A percentile compares a stretch with the other conserved stretches of the same genome.
These are phyloP conservation scores for Penicillium canescens DNA, from an alignment of 495 filamentous ascomycete species.

Conservation along the genomic window DNA sequence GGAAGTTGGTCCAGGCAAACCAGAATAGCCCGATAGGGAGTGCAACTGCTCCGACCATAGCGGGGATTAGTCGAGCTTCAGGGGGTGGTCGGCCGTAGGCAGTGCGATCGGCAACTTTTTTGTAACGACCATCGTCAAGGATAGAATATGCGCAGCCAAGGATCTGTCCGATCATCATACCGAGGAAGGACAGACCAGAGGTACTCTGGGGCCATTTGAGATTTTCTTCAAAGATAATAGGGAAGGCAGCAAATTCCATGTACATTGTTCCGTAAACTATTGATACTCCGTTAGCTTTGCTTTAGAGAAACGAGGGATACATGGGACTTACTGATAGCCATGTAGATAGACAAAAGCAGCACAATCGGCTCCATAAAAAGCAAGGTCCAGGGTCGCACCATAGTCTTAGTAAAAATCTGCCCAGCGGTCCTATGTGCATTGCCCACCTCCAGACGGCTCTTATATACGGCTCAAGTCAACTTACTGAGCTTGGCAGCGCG, in stretches of 20 bases:
- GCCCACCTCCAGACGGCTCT: conserved; percentile 3
- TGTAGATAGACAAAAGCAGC: conserved; percentile 57
- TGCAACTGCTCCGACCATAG: conserved; percentile 50
- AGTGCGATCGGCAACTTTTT: conserved; percentile 4
- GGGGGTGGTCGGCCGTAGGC: conserved; percentile 15
- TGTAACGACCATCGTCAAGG: conserved; percentile 16
- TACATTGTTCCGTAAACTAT: conserved; percentile 66
- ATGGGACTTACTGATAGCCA: conserved; percentile 57
- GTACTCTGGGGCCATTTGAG: conserved; percentile 66
- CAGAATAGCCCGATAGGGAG: conserved; percentile 58
- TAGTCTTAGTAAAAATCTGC: conserved; percentile 20
- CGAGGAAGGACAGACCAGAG: conserved; percentile 65
- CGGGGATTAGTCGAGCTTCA: conserved; percentile 27
- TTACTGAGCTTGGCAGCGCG: conserved; percentile 42
- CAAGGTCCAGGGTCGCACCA: conserved; percentile 29
- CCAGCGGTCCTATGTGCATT: too few relatives aligned
- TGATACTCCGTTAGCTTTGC: too few relatives aligned
- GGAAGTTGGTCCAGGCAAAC: conserved; percentile 61
- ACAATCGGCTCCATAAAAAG: conserved; percentile 47
- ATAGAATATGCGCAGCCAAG: conserved; percentile 46
- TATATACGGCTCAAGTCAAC: conserved; percentile 45
- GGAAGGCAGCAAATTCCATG: conserved; percentile 70
- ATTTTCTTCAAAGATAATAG: conserved; percentile 66
- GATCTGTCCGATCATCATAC: conserved; percentile 73
- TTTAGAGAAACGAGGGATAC: too few relatives aligned